Evolutionary conservation across 2,329 filamentous ascomycete genomes (phyloP), one percentile per base, ranked within the genome.

Genomic region (Phyllosticta citrichinensis): DNA sequence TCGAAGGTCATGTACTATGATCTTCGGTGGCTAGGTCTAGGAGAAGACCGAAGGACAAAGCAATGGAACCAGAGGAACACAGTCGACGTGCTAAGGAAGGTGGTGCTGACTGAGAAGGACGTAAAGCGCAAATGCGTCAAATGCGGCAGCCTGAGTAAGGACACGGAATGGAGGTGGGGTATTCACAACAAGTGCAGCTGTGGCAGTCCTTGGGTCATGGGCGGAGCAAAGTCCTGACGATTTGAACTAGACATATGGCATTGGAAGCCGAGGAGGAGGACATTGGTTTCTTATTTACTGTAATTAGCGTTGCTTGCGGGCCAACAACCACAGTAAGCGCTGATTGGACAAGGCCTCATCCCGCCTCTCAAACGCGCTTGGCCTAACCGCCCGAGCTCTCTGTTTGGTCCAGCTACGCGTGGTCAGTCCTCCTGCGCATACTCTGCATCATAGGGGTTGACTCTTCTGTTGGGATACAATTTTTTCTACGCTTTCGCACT

Each of bases 1-100:
- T 82, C 86, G 10, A 81, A 81, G 63, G 78, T 96, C 56, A 89
- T 88, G 74, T 88, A 91, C 73, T 83, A 83, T 56, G 84, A 94
- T 69, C 89, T 86, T 60, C 79, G 79, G 56, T 82, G 89, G 70
- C 77, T 94, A 11, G 87, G 87, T 5, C 77, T 90, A 14, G 80
- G 81, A 10, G 81, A 86, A 58, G 83, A 86, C 62, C 73, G 74
- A 14, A 75, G 76, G 19, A 82, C 80, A 4, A 82, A 84, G 64
- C 73, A 80, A 10, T 89, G 87, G 71, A 82, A 82, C 63, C 79
- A 80, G n/a, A 76, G 78, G 30, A 80, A 85, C 68, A 79, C 87
- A 24, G 77, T 80, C 9, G 83, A 85, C 68, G 78, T 83, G 27
- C 73, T 84, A 40, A 79, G 80, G 69, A 85, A 81, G 74, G 73